Evolutionary conservation across 164 flowering plant genomes (phyloP), one percentile per base, ranked within the genome.

Genomic region (Chimonanthus praecox): DNA sequence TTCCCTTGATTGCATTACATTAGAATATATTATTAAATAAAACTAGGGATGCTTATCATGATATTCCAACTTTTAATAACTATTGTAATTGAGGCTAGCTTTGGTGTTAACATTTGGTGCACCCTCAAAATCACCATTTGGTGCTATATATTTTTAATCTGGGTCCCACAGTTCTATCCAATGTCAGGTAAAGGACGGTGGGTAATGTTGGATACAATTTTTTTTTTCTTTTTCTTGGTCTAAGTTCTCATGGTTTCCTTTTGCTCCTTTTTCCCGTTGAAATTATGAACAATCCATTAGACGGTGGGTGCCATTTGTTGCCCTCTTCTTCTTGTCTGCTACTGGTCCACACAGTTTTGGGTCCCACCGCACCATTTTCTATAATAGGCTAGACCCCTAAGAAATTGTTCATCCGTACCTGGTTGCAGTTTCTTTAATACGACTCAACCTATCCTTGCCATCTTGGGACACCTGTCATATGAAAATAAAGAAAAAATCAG

Each of bases 1-100:
- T 49, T 48, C 61, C 66, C 67, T 76, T 50, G n/a, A 73, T n/a
- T n/a, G 63, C n/a, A 54, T 67, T 54, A 18, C 20, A 62, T 74
- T 74, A 64, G 64, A 72, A 69, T 72, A 69, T 69, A 60, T 70
- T 49, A 72, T 74, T 33, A 33, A 33, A 1, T 33, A 33, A 33
- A 33, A 33, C 33, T 33, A 20, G 21, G 21, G 21, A 33, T 33
- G 33, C 33, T 33, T 33, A 33, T 33, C 33, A 33, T 33, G 33
- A 33, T 33, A 33, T 33, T 33, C 33, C 33, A 33, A 33, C 33
- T 33, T 33, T 33, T 33, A 33, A 33, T 33, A 33, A 33, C 33
- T 33, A 33, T 33, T 33, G 33, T 33, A 33, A 33, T 33, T 33
- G 33, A 33, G 33, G 33, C 33, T 33, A 33, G 33, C 33, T 33